A percentile compares a stretch with the other conserved stretches of the same genome.
Conservation (phyloP, 306 rosid species). For the Vigna nakashimae region DNA sequence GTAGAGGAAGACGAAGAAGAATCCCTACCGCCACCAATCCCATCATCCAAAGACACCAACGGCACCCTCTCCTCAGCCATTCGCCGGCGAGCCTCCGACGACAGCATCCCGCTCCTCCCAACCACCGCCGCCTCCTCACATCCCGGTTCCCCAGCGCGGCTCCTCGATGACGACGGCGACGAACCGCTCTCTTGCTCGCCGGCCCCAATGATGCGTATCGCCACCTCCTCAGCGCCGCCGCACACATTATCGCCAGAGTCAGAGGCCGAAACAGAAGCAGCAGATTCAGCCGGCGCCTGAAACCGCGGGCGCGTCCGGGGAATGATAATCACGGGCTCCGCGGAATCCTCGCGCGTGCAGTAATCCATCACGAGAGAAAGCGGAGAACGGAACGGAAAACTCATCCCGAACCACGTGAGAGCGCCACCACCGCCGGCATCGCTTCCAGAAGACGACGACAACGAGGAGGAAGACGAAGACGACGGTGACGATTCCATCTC, state of each 20-base stretch:
- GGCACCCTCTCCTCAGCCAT: slow-evolving; percentile 62
- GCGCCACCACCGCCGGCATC: not conserved
- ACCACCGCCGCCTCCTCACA: slow-evolving; percentile 45
- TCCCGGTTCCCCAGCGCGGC: slow-evolving; percentile 42
- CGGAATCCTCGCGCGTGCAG: slow-evolving; percentile 51
- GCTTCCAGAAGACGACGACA: not conserved
- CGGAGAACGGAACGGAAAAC: slow-evolving; percentile 59
- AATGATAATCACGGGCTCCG: slow-evolving; percentile 38
- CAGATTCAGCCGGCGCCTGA: slow-evolving; percentile 19
- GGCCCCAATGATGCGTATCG: slow-evolving; percentile 64
- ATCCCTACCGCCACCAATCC: slow-evolving; percentile 16
- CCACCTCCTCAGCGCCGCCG: slow-evolving; percentile 61
- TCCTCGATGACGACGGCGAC: slow-evolving; percentile 30
- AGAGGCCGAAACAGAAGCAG: slow-evolving; percentile 8
- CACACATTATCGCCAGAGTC: slow-evolving; percentile 40
- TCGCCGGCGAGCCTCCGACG: slow-evolving; percentile 38
- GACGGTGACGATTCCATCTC: slow-evolving; percentile 48
- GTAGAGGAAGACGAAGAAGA: slow-evolving; percentile 16
- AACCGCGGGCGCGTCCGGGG: slow-evolving; percentile 47
- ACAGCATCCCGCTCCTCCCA: slow-evolving; percentile 29
- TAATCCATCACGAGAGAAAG: slow-evolving; percentile 67
- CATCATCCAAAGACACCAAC: slow-evolving; percentile 43
- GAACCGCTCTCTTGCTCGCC: slow-evolving; percentile 50
- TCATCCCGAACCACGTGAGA: slow-evolving; percentile 49
- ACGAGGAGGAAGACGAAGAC: not conserved